Conservation (phyloP, 805 yeast genomes). For the Candida orba region DNA sequence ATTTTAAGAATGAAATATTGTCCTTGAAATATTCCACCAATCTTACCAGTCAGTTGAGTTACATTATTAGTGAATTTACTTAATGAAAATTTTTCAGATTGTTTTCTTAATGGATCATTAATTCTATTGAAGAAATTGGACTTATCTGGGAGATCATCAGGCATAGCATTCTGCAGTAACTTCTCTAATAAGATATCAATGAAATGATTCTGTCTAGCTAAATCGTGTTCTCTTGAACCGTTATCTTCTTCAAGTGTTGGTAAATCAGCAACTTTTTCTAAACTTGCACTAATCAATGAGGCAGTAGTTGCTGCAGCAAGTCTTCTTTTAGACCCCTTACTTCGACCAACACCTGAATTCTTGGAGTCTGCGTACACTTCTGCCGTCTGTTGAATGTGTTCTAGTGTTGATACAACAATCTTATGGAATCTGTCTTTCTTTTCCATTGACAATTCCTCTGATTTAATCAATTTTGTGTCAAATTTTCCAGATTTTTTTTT, state of each 20-base stretch:
- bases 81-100: constrained; percentile 50
- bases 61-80: constrained; percentile 50
- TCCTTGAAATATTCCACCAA: constrained; percentile 48
- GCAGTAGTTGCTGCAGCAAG: constrained; percentile 37
- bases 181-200: constrained; percentile 51
- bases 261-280: constrained; percentile 28
- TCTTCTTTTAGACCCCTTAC: constrained; percentile 11
- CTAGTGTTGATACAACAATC: constrained; percentile 1
- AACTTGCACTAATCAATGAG: constrained; percentile 36
- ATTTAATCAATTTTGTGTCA: neutral
- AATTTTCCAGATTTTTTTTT: too few species aligned
- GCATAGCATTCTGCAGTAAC: constrained; percentile 42
- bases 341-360: neutral
- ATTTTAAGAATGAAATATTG: constrained; percentile 57
- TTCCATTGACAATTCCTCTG: neutral
- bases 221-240: constrained; percentile 10
- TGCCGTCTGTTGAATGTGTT: constrained; percentile 5
- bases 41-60: constrained; percentile 44
- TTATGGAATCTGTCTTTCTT: neutral
- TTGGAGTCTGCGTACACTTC: constrained; percentile 4
- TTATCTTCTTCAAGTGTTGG: constrained; percentile 22
- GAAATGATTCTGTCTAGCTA: constrained; percentile 36
- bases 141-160: constrained; percentile 42
- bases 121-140: constrained; percentile 35
- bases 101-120: constrained; percentile 36